Evolutionary conservation across 352 stramenopile genomes (phyloP).

Genomic region (Phytophthora tentaculata): DNA sequence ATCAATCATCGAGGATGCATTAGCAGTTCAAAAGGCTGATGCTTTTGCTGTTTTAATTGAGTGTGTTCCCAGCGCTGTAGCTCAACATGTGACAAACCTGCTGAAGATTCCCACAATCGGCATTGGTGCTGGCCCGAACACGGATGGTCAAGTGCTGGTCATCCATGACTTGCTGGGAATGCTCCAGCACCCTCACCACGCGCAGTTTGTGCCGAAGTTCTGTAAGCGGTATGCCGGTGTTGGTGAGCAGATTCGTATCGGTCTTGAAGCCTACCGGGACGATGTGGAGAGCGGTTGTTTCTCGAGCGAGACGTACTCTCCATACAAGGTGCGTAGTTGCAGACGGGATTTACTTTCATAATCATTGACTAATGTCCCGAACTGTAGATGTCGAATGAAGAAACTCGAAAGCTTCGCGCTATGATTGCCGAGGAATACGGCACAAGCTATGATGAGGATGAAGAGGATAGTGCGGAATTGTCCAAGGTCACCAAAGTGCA

Average conservation of each 20-base stretch:
- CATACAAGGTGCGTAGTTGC: slow-evolving; percentile 88
- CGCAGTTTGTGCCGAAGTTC: slow-evolving; percentile 96
- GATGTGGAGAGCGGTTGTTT: slow-evolving; percentile 97
- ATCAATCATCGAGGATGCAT: slow-evolving; percentile 95
- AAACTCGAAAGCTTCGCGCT: slow-evolving; percentile 69
- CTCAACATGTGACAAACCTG: slow-evolving; percentile 93
- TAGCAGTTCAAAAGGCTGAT: slow-evolving; percentile 95
- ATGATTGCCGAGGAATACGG: slow-evolving; percentile 70
- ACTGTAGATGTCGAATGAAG: slow-evolving; percentile 78
- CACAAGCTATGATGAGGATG: slow-evolving; percentile 36
- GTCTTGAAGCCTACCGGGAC: slow-evolving; percentile 94
- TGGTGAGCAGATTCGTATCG: slow-evolving; percentile 92
- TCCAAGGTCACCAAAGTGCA: slow-evolving; percentile 87
- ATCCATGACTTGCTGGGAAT: slow-evolving; percentile 99
- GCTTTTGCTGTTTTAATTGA: slow-evolving; percentile 94
- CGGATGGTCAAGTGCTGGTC: slow-evolving; percentile 96
- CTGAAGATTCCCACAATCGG: slow-evolving; percentile 98
- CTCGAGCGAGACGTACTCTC: slow-evolving; percentile 93
- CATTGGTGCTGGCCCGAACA: slow-evolving; percentile 95
- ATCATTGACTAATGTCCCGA: not conserved
- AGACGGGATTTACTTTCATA: not conserved
- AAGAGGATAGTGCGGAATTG: not conserved
- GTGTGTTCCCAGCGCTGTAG: slow-evolving; percentile 89
- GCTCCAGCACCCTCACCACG: slow-evolving; percentile 98
- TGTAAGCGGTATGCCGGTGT: slow-evolving; percentile 98